A percentile compares a stretch with the other conserved stretches of the same genome.
Evolutionary conservation across 1,139 yeast species (phyloP).

Genomic region (Suhomyces bribrorum): DNA sequence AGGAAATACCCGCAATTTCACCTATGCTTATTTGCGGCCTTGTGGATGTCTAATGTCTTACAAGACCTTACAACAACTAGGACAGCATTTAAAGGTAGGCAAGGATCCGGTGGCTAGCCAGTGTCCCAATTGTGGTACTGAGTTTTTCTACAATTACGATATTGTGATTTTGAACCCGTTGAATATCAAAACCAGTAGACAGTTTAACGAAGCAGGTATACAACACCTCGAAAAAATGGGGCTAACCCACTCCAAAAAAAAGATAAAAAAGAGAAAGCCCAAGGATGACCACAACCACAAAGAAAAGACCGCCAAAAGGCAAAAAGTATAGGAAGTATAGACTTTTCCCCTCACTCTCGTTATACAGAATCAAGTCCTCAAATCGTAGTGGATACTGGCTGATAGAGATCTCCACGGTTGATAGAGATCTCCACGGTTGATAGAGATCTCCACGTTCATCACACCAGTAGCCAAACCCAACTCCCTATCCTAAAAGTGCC

Average conservation of each 20-base stretch:
- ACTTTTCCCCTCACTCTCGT: neutral
- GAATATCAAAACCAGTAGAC: constrained; percentile 14
- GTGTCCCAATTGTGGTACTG: constrained; percentile 39
- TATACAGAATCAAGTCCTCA: no score
- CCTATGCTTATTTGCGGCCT: constrained; percentile 33
- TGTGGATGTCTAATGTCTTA: constrained; percentile 46
- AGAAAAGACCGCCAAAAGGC: neutral
- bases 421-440: no score
- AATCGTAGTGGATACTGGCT: no score
- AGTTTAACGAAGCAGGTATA: constrained; percentile 43
- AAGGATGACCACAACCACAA: constrained; percentile 1
- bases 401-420: no score
- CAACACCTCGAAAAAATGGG: constrained; percentile 16
- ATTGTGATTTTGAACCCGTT: constrained; percentile 35
- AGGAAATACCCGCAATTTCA: constrained; percentile 10
- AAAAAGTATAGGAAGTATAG: neutral
- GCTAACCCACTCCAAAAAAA: constrained; percentile 17
- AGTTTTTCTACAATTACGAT: constrained; percentile 28
- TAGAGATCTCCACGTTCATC: no score
- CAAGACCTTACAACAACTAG: constrained; percentile 24
- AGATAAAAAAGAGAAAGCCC: constrained; percentile 7
- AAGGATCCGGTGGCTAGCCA: constrained; percentile 8
- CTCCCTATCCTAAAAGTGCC: no score
- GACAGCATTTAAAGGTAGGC: constrained; percentile 3
- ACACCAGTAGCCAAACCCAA: no score